Base-by-base conservation (phyloP, 768 basidiomycete genomes). In the Astraeus odoratus region DNA sequence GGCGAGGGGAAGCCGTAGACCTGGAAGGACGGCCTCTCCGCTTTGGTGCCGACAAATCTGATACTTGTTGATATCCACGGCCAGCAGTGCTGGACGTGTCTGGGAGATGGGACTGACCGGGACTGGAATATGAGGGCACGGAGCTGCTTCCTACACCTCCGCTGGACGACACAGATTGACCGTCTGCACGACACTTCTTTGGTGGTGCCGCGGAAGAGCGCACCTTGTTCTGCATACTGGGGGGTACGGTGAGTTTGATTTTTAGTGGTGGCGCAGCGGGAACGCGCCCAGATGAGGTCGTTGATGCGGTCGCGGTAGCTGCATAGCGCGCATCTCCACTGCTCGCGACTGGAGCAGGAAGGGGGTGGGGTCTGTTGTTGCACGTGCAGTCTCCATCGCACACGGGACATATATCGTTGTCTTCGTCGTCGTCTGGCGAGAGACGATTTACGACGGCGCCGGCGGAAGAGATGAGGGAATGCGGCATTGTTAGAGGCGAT, bases 381-480 rank as follows among this genome's bases (percentile, higher is more conserved):
- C 87, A 90, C 24, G 84, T 89, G 72, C 87, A 91, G 59, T 86
- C 81, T 59, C 84, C 82, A 73, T 90, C 88, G 85, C 87, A 91
- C 52, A 90, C 86, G 7, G 86, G 87, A 65, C 87, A 91, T 46
- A 90, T 87, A 63, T 88, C 83, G 77, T 78, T 77, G 74, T 86
- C 84, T 60, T 89, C 87, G 66, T 85, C 82, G 69, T 80, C 78
- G 66, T 75, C 71, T 48, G 42, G 57, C 42, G 58, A 53, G 53
- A 55, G 50, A 53, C 31, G 56, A 55, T 57, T 68, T 66, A 57
- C 65, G 63, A 56, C 60, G 66, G 59, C 68, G 71, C 63, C 76
- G 70, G 74, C 68, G 72, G 80, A 81, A 80, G 78, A 70, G 71
- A 77, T 67, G 72, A 77, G 74, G 78, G 80, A 67, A 78, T 72